phyloP scores from a whole-genome alignment of 768 basidiomycete species.

The Paxillus ammoniavirescens region DNA sequence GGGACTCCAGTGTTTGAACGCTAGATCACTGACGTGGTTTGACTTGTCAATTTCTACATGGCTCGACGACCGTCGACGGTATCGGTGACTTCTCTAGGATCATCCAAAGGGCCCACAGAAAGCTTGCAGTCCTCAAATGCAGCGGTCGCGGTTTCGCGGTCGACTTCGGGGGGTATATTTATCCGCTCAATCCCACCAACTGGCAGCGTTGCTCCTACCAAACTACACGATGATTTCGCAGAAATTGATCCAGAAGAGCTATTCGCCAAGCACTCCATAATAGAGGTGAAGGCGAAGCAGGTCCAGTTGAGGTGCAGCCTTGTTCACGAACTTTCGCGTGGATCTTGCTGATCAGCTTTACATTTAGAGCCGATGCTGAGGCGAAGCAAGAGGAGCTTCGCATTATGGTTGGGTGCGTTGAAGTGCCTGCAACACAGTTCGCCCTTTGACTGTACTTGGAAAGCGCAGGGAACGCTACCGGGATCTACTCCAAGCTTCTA shows the following conservation, averaged over 20 bases:
- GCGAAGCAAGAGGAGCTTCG: constrained; percentile 86
- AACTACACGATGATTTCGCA: constrained; percentile 15
- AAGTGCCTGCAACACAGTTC: neutral
- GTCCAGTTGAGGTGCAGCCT: constrained; percentile 59
- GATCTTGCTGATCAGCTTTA: constrained; percentile 3
- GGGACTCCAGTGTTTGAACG: neutral
- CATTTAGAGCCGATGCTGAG: constrained; percentile 70
- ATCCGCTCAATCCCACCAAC: constrained; percentile 10
- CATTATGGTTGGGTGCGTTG: constrained; percentile 88
- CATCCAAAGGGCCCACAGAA: constrained; percentile 17
- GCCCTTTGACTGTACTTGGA: constrained; percentile 41
- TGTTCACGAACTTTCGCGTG: constrained; percentile 1
- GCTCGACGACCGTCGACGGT: constrained; percentile 37
- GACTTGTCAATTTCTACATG: constrained; percentile 27
- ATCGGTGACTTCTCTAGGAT: constrained; percentile 29
- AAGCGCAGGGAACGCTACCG: constrained; percentile 86
- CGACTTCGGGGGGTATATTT: constrained; percentile 6
- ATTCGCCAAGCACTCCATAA: constrained; percentile 67
- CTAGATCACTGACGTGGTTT: neutral
- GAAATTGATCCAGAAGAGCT: constrained; percentile 68
- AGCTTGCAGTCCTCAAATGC: constrained; percentile 4
- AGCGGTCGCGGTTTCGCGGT: constrained; percentile 6
- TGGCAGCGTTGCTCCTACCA: constrained; percentile 9
- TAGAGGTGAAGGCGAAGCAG: constrained; percentile 67
- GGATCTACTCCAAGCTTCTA: constrained; percentile 81